Evolutionary conservation across 140 eudicot species (phyloP).

Genomic region (Oenanthe javanica): DNA sequence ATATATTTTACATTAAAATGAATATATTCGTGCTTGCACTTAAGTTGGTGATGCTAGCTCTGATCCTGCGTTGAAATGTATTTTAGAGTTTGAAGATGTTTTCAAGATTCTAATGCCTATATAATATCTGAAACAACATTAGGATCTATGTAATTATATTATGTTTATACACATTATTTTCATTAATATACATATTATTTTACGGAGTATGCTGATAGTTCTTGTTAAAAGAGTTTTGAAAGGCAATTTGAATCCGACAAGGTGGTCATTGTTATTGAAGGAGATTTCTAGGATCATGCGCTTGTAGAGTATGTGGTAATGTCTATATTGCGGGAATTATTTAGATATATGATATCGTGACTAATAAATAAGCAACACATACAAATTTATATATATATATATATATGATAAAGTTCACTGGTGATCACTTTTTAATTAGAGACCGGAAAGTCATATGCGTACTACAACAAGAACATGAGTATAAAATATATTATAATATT

Average conservation of each 20-base stretch:
- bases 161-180: not conserved
- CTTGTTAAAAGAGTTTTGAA: conserved; percentile 73
- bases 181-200: not conserved
- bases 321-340: conserved; percentile 92
- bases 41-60: conserved; percentile 74
- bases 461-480: too few species aligned
- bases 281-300: conserved; percentile 81
- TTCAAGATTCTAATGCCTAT: conserved; percentile 90
- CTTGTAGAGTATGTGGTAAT: conserved; percentile 64
- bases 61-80: conserved; percentile 45
- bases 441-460: too few species aligned
- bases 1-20: conserved; percentile 19
- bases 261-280: conserved; percentile 78
- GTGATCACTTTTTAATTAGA: too few species aligned
- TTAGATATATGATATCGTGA: conserved; percentile 92
- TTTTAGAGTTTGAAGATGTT: conserved; percentile 56
- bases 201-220: conserved; percentile 28
- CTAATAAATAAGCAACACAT: conserved; percentile 67
- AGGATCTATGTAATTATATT: conserved; percentile 60
- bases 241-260: conserved; percentile 72
- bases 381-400: not conserved
- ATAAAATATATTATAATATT: too few species aligned
- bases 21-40: conserved; percentile 59
- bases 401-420: not conserved
- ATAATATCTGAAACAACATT: conserved; percentile 85